Percentiles rank a stretch among this genome's conserved stretches.
Evolutionary conservation across 2,329 filamentous ascomycete species (phyloP).

Genomic region (Ramichloridium luteum): DNA sequence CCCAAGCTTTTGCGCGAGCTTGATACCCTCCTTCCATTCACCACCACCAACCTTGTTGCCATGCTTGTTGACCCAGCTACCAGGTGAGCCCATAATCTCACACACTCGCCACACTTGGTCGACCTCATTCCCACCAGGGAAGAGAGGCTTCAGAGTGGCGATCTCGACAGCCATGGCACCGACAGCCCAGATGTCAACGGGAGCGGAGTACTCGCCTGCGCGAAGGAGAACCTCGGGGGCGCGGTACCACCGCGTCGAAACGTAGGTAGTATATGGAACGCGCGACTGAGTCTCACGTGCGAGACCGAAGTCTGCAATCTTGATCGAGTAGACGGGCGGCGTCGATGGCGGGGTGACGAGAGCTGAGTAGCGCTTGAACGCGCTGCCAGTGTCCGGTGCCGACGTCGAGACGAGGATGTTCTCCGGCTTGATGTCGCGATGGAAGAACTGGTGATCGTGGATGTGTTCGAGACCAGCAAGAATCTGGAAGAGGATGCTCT

Average conservation of each 20-base stretch:
- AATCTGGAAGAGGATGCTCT: slow-evolving; percentile 96
- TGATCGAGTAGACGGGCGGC: slow-evolving; percentile 86
- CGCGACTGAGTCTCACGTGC: slow-evolving; percentile 97
- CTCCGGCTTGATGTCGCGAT: slow-evolving; percentile 97
- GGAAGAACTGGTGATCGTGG: slow-evolving; percentile 93
- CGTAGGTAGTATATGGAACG: slow-evolving; percentile 93
- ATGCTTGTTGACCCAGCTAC: slow-evolving; percentile 93
- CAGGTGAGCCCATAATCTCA: slow-evolving; percentile 98
- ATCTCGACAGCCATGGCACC: slow-evolving; percentile 98
- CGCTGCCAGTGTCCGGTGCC: slow-evolving; percentile 65
- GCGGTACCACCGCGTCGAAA: slow-evolving; percentile 91
- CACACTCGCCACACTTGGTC: slow-evolving; percentile 98
- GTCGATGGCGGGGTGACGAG: slow-evolving; percentile 91
- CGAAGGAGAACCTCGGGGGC: slow-evolving; percentile 88
- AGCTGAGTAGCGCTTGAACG: slow-evolving; percentile 85
- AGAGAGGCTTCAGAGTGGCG: slow-evolving; percentile 88
- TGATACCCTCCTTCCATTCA: slow-evolving; percentile 91
- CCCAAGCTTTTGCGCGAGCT: slow-evolving; percentile 85
- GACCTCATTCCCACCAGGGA: slow-evolving; percentile 95
- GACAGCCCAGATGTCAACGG: slow-evolving; percentile 96
- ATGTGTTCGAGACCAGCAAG: slow-evolving; percentile 94
- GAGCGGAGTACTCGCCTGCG: slow-evolving; percentile 92
- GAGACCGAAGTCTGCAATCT: slow-evolving; percentile 95
- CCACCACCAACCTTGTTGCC: slow-evolving; percentile 80
- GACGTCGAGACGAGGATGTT: slow-evolving; percentile 96